phyloP scores from a whole-genome alignment of 1,284 basidiomycete species.

The Exsudoporus floridanus region DNA sequence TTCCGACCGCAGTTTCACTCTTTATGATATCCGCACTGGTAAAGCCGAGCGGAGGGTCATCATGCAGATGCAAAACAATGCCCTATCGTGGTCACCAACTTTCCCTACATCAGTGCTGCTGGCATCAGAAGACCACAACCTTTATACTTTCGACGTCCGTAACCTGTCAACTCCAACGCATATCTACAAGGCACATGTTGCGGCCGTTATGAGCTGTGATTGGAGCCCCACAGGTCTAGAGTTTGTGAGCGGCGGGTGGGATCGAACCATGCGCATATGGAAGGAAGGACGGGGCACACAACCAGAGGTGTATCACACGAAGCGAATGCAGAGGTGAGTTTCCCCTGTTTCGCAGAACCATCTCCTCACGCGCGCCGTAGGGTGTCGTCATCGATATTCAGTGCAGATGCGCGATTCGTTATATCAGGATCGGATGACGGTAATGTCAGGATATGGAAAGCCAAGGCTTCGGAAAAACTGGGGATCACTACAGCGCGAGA shows the following conservation, averaged over 20 bases:
- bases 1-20: slow-evolving; percentile 90
- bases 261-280: slow-evolving; percentile 94
- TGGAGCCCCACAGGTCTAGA: slow-evolving; percentile 96
- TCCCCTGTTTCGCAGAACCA: not conserved
- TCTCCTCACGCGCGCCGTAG: slow-evolving; percentile 41
- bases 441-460: slow-evolving; percentile 97
- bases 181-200: slow-evolving; percentile 97
- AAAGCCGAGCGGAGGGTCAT: slow-evolving; percentile 90
- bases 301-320: slow-evolving; percentile 95
- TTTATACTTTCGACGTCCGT: slow-evolving; percentile 98
- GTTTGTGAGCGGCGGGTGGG: slow-evolving; percentile 96
- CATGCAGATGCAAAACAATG: slow-evolving; percentile 91
- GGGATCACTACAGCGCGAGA: slow-evolving; percentile 92
- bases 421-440: slow-evolving; percentile 96
- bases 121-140: slow-evolving; percentile 96
- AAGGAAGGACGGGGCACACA: slow-evolving; percentile 80
- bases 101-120: slow-evolving; percentile 90
- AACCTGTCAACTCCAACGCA: slow-evolving; percentile 82
- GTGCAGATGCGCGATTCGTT: slow-evolving; percentile 90
- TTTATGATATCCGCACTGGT: slow-evolving; percentile 95
- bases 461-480: slow-evolving; percentile 88
- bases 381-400: slow-evolving; percentile 76
- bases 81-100: slow-evolving; percentile 93
- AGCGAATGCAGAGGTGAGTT: slow-evolving; percentile 92
- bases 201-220: slow-evolving; percentile 90